Conservation (phyloP, 371 early-diverging fungal genomes). For the Lichtheimia hyalospora region DNA sequence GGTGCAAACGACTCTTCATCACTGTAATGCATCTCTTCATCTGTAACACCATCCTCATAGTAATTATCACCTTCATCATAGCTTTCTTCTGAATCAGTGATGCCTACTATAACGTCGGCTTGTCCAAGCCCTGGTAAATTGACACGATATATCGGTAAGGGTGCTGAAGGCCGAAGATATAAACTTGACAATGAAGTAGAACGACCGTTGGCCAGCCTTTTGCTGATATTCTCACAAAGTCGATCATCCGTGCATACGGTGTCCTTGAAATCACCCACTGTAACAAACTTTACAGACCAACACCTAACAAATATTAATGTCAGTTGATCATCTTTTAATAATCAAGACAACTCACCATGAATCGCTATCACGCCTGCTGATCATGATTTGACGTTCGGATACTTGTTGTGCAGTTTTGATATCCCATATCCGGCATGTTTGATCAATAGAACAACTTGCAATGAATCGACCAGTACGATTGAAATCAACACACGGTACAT, state of each 20-base stretch:
- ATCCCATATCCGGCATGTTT: constrained; percentile 52
- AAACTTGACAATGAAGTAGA: constrained; percentile 21
- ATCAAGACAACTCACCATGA: constrained; percentile 16
- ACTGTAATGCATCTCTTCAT: not conserved
- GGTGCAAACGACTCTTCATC: not conserved
- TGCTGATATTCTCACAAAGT: constrained; percentile 10
- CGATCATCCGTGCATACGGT: constrained; percentile 19
- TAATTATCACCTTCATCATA: constrained; percentile 2
- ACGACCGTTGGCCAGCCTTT: constrained; percentile 15
- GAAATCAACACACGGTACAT: constrained; percentile 65
- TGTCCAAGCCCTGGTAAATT: constrained; percentile 12
- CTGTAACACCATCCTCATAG: constrained; percentile 4
- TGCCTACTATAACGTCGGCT: not conserved
- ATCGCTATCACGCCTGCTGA: constrained; percentile 12
- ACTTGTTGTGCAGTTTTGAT: constrained; percentile 25
- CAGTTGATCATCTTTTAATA: not conserved
- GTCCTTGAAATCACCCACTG: constrained; percentile 30
- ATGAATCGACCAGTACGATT: constrained; percentile 52
- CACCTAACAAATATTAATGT: constrained; percentile 23
- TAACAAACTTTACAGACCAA: constrained; percentile 49
- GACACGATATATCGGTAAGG: constrained; percentile 28
- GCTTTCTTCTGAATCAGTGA: constrained; percentile 6
- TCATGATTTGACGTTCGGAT: constrained; percentile 9
- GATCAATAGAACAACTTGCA: constrained; percentile 61
- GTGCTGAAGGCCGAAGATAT: constrained; percentile 33